Conservation (phyloP, 805 yeast genomes). For the Wickerhamiella qilinensis region DNA sequence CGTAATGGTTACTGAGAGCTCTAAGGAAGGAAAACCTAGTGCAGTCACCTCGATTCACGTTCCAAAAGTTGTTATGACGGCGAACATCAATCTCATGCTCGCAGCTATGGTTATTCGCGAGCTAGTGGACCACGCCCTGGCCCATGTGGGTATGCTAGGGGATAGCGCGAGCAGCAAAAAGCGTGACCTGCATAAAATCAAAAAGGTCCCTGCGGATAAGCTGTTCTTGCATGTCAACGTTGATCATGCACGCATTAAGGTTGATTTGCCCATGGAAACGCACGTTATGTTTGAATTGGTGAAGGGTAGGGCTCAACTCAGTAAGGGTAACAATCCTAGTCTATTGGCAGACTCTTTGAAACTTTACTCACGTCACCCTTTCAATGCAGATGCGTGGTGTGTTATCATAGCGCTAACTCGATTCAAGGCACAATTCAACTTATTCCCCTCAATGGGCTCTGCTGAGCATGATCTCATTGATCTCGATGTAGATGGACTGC, state of each 20-base stretch:
- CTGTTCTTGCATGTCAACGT: slow-evolving; percentile 18
- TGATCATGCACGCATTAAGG: slow-evolving; percentile 20
- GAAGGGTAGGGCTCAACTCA: slow-evolving; percentile 19
- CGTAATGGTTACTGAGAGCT: slow-evolving; percentile 4
- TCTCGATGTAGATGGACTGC: slow-evolving; percentile 18
- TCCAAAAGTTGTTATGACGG: slow-evolving; percentile 9
- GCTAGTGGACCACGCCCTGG: slow-evolving; percentile 12
- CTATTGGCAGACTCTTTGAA: slow-evolving; percentile 25
- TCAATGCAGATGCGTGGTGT: slow-evolving; percentile 25
- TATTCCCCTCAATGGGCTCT: background rate
- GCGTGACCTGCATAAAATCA: background rate
- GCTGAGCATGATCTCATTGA: background rate
- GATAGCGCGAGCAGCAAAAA: background rate
- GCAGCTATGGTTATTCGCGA: slow-evolving; percentile 15
- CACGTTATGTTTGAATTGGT: slow-evolving; percentile 33
- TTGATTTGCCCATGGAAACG: slow-evolving; percentile 31
- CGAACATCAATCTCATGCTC: slow-evolving; percentile 15
- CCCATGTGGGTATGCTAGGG: background rate
- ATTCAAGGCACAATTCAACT: slow-evolving; percentile 11
- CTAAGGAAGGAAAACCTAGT: background rate
- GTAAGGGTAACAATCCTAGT: slow-evolving; percentile 17
- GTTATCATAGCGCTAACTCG: slow-evolving; percentile 19
- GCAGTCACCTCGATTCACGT: slow-evolving; percentile 3
- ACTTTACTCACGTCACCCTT: slow-evolving; percentile 35
- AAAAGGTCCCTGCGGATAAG: background rate